These are phyloP conservation scores for Amanita polypyramis DNA, from an alignment of 768 basidiomycete species.

Conservation along the genomic window DNA sequence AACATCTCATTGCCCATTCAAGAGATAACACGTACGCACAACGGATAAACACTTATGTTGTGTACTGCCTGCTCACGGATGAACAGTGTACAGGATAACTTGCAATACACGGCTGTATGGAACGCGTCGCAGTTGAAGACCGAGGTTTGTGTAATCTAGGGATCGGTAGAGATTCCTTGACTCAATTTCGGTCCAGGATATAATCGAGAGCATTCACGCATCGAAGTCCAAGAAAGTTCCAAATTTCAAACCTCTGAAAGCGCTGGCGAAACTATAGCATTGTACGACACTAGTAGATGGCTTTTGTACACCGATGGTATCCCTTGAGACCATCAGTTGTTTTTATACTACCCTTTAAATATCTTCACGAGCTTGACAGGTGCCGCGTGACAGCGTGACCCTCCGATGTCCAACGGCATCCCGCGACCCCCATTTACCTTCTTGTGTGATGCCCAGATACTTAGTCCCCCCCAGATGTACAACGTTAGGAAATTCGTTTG, in stretches of 20 bases:
- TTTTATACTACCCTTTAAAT: too few species aligned
- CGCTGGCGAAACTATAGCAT: conserved; percentile 3
- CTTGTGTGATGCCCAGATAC: too few species aligned
- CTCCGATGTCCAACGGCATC: too few species aligned
- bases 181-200: background rate
- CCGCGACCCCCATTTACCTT: too few species aligned
- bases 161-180: background rate
- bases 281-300: too few species aligned
- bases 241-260: conserved; percentile 1
- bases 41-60: conserved; percentile 4
- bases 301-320: too few species aligned
- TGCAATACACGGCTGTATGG: conserved; percentile 3
- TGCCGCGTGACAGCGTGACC: too few species aligned
- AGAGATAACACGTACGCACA: conserved; percentile 72
- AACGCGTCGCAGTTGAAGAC: conserved; percentile 4
- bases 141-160: background rate
- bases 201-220: background rate
- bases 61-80: background rate
- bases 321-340: too few species aligned
- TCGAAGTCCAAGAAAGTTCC: background rate
- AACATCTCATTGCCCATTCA: conserved; percentile 68
- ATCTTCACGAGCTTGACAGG: too few species aligned
- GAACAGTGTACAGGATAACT: conserved; percentile 1
- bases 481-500: too few species aligned
- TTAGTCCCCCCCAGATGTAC: too few species aligned